Evolutionary conservation across 176 grass and related monocot species (phyloP), one percentile per base, ranked within the genome.

Genomic region (Oryza brachyantha): DNA sequence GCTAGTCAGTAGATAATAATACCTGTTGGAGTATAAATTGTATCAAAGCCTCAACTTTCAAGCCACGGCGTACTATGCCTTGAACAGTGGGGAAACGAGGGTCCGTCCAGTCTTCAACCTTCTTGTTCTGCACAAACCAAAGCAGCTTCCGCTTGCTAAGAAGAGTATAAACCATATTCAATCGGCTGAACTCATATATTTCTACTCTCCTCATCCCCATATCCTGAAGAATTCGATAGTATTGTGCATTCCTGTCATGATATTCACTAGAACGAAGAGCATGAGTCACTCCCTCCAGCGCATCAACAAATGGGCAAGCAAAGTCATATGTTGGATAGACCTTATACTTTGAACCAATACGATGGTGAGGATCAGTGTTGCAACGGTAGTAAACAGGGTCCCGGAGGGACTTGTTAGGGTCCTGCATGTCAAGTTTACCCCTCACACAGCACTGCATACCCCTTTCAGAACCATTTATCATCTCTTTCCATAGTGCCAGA

Each of bases 21-120:
- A 96, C 93, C 90, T 93, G 90, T 50, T 97, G 85, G 59, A 97
- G 93, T 83, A 97, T 97, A 80, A 97, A 93, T 43, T 97, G 93
- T 68, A 97, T 87, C n/a, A 97, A 64, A 39, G 93, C 88, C 59
- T 97, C 93, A 58, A 97, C 75, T 74, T 93, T 97, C 82, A 97
- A 81, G 25, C 93, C 90, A 79, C 90, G 86, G 25, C 90, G 85
- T 29, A 97, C 93, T 84, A 97, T 93, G 62, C 93, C 90, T 83
- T 97, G 93, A 50, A 97, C 87, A 50, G 93, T 97, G 36, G 90
- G 90, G 58, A 97, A 97, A 63, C 93, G 87, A 41, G 93, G 85
- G 55, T 93, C 90, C 21, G 91, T 91, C 90, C 90, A 97, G 41
- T 91, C 87, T 40, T 97, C 93, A 8, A 97, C 93, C 79, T 90